phyloP scores from a whole-genome alignment of 352 stramenopile genomes.

The Phytophthora boehmeriae region DNA sequence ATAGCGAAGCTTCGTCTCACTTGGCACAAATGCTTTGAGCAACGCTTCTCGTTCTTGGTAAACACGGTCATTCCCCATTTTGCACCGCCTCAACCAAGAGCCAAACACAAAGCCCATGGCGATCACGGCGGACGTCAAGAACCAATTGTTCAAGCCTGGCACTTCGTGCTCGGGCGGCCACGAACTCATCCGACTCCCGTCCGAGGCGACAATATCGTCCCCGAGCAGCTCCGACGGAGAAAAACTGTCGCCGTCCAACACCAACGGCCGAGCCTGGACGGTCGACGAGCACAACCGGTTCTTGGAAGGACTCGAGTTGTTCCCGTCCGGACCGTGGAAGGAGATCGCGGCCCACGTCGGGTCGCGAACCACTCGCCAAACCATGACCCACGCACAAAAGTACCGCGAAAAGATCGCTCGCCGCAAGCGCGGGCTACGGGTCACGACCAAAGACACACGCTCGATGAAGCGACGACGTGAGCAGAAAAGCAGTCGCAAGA shows the following conservation, averaged over 20 bases:
- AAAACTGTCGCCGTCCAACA: conserved; percentile 22
- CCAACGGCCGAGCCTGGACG: conserved; percentile 47
- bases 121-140: conserved; percentile 59
- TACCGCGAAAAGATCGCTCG: conserved; percentile 64
- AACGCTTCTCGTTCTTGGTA: conserved; percentile 9
- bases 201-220: conserved; percentile 16
- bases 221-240: conserved; percentile 15
- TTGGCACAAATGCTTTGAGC: conserved; percentile 6
- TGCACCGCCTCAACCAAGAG: conserved; percentile 7
- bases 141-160: conserved; percentile 42
- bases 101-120: conserved; percentile 27
- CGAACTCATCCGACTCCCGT: conserved; percentile 44
- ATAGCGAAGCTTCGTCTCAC: conserved; percentile 23
- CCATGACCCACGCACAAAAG: conserved; percentile 67
- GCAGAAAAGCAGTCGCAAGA: conserved; percentile 12
- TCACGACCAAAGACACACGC: conserved; percentile 30
- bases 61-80: conserved; percentile 38
- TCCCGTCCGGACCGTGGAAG: conserved; percentile 67
- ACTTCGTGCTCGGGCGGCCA: conserved; percentile 10
- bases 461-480: conserved; percentile 37
- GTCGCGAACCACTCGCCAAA: conserved; percentile 62
- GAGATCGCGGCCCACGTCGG: conserved; percentile 58
- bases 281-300: conserved; percentile 65
- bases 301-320: conserved; percentile 62
- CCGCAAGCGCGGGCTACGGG: conserved; percentile 48